Percentiles rank a stretch among this genome's conserved stretches.
Conservation (phyloP, 306 rosid genomes). For the Cicer bijugum region DNA sequence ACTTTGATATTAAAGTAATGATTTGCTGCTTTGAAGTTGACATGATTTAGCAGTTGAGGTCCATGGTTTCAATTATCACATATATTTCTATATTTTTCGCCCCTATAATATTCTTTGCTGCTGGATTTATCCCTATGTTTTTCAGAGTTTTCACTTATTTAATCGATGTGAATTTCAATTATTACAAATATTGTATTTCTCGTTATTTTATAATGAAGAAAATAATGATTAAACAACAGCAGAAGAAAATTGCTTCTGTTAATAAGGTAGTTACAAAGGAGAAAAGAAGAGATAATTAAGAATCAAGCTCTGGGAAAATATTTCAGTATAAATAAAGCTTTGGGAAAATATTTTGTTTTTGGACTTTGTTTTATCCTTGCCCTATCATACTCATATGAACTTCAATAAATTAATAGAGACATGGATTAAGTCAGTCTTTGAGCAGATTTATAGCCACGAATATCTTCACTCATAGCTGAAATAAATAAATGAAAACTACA, state of each 20-base stretch:
- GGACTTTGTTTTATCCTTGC: conserved; percentile 13
- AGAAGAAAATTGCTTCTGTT: conserved; percentile 20
- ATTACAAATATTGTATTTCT: conserved; percentile 5
- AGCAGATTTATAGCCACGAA: conserved; percentile 50
- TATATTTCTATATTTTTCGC: too few relatives aligned
- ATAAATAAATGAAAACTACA: conserved; percentile 36
- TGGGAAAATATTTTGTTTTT: not conserved
- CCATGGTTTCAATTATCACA: too few relatives aligned
- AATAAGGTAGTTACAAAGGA: conserved; percentile 7
- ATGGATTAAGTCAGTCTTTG: conserved; percentile 37
- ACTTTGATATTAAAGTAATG: too few relatives aligned
- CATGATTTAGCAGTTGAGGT: too few relatives aligned
- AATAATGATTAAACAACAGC: not conserved
- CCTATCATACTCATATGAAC: not conserved
- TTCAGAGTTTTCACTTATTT: not conserved
- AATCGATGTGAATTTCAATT: conserved; percentile 2
- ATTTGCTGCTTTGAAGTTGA: too few relatives aligned
- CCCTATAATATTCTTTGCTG: too few relatives aligned
- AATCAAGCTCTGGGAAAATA: not conserved
- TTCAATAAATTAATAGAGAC: conserved; percentile 32
- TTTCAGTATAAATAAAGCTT: not conserved
- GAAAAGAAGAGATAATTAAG: conserved; percentile 1
- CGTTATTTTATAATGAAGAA: conserved; percentile 18
- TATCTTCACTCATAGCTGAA: conserved; percentile 55
- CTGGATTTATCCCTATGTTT: too few relatives aligned